Evolutionary conservation across 805 yeast species (phyloP), one percentile per base, ranked within the genome.

Genomic region (Phaffomyces antillensis): DNA sequence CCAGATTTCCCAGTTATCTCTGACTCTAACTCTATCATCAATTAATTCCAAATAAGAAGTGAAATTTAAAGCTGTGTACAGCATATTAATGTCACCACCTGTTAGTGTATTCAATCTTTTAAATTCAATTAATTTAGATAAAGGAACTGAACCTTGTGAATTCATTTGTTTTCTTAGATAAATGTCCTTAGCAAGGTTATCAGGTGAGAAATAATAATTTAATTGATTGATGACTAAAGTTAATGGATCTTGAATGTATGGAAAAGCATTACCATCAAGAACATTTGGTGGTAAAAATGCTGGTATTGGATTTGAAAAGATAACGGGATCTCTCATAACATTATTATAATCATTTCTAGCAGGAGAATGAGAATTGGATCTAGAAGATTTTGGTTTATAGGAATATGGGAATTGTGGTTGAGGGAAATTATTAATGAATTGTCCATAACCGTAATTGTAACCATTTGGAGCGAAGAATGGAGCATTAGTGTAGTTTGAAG

Each of bases 201-300:
- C 96, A 40, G 80, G 73, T 20, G 95, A 83, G 67, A 93, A 86
- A 66, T 93, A 93, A 71, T 91, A 93, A 56, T 85, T 90, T 46
- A 90, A 70, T 69, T 91, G 97, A 63, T 62, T 63, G 8, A 75
- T 60, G 30, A 73, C 64, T 16, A 47, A 25, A 2, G 50, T 42
- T 5, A 52, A 40, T 9, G 55, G 52, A 34, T 59, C 61, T 36
- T 42, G 52, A 40, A 39, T 39, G 38, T 41, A 38, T 24, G 49
- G 48, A 36, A 49, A 52, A 30, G 52, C 13, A 28, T 9, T 32
- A 10, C 20, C 17, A 9, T 26, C 35, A 13, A 41, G 37, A 41
- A 34, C 31, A 46, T 36, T 31, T 39, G 51, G 45, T 7, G 48
- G 49, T 11, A 40, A 16, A 20, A 48, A 48, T 30, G 54, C 43